phyloP scores from a whole-genome alignment of 1,284 basidiomycete genomes.

The Vanrija sp. region DNA sequence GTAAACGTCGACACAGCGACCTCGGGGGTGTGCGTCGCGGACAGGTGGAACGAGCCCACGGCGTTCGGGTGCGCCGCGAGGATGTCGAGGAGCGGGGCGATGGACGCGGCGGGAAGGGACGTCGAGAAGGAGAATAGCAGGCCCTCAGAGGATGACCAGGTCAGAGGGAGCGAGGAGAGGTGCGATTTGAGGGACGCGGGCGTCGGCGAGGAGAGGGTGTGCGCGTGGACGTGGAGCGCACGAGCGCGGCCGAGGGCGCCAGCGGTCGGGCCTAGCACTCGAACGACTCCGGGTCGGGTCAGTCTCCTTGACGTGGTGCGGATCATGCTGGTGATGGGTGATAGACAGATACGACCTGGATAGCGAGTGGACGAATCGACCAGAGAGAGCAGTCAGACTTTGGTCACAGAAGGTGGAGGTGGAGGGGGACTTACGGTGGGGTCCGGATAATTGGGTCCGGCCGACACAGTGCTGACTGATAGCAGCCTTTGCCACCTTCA shows the following conservation, averaged over 20 bases:
- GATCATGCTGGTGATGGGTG: neutral
- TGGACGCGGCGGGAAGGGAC: constrained; percentile 12
- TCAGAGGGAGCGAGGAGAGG: neutral
- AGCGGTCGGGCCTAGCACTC: neutral
- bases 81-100: constrained; percentile 19
- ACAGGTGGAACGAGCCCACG: constrained; percentile 32
- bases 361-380: too few species aligned
- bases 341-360: too few species aligned
- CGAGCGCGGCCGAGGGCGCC: neutral
- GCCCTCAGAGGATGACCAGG: constrained; percentile 3
- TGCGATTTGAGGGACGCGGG: neutral
- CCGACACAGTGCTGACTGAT: constrained; percentile 1
- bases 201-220: constrained; percentile 28
- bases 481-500: too few species aligned
- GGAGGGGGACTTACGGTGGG: neutral
- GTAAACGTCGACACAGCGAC: constrained; percentile 35
- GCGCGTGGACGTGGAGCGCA: constrained; percentile 10
- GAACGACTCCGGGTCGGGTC: too few species aligned
- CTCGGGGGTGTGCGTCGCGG: constrained; percentile 21
- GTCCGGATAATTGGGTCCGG: neutral
- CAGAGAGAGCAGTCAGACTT: neutral
- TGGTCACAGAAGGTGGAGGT: neutral
- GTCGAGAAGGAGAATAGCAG: constrained; percentile 37
- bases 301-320: neutral
- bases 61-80: constrained; percentile 17